Conservation (phyloP, 352 stramenopile species). For the Pythium plurisporium region DNA sequence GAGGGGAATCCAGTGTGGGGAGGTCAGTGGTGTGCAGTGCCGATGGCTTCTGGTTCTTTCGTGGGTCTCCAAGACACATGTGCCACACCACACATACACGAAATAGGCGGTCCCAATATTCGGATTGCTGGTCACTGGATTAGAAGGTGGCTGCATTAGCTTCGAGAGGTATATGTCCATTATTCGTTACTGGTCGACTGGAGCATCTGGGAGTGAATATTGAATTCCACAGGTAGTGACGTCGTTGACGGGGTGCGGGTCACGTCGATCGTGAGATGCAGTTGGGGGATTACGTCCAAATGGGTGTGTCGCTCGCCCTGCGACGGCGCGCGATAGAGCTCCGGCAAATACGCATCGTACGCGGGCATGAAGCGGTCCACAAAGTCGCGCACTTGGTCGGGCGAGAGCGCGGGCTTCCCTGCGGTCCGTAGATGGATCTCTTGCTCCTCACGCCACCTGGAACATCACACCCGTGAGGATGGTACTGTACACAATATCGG, state of each 20-base stretch:
- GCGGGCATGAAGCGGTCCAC: conserved; percentile 85
- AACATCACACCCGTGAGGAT: no score
- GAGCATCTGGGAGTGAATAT: conserved; percentile 40
- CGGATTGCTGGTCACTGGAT: conserved; percentile 5
- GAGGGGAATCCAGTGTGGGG: conserved; percentile 45
- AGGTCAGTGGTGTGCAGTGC: not conserved
- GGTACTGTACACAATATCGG: no score
- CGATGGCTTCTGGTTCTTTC: conserved; percentile 18
- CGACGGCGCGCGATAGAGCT: conserved; percentile 37
- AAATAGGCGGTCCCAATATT: not conserved
- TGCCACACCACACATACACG: conserved; percentile 18
- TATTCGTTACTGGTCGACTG: not conserved
- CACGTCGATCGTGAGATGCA: conserved; percentile 58
- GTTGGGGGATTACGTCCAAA: conserved; percentile 33
- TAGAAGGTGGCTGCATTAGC: conserved; percentile 1
- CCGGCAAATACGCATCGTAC: conserved; percentile 66
- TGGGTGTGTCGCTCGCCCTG: not conserved
- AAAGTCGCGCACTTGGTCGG: conserved; percentile 73
- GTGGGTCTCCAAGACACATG: not conserved
- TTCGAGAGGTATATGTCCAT: conserved; percentile 1
- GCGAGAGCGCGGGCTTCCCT: conserved; percentile 56
- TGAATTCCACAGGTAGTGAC: conserved; percentile 39
- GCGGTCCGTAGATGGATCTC: conserved; percentile 60
- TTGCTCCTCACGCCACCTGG: conserved; percentile 77
- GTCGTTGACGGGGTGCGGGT: conserved; percentile 30